Evolutionary conservation across 208 protist genomes (phyloP), one percentile per base, ranked within the genome.

Genomic region (Lotmaria passim): DNA sequence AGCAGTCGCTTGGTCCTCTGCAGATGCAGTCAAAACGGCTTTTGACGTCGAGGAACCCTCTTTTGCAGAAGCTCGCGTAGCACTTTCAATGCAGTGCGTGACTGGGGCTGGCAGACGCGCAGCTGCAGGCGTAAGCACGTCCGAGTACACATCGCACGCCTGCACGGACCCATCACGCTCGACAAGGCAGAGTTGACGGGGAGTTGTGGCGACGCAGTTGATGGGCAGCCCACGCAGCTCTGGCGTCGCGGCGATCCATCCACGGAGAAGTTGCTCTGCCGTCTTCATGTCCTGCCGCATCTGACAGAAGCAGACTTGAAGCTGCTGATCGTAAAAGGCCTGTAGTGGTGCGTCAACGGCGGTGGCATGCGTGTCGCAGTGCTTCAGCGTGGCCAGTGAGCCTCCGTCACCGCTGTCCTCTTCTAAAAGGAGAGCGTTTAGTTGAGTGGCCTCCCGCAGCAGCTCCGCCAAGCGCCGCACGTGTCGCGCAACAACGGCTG

Each of bases 311-410:
- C 58, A 41, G 21, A 21, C 41, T 41, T 61, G 68, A 57, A 74
- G 30, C 39, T 74, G 58, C 28, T 67, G 68, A 14, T 61, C 57
- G n/a, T 74, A 74, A 59, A 58, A 74, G 5, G 59, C 26, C 5
- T 33, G 36, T n/a, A 74, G 41, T 6, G 68, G 34, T 5, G 31
- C 38, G n/a, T 51, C 59, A 5, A n/a, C 39, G 1, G 39, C 23
- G 26, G 5, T n/a, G 17, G 51, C 59, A 2, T 51, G 28, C 6
- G n/a, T 26, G 14, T 12, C 34, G 26, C 17, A 14, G 14, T 12
- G 8, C 4, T 12, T 1, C 5, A 4, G 7, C 19, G 5, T 31
- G 24, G 31, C 26, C 21, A 28, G 3, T 4, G 39, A 10, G 4
- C 1, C 28, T 1, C 34, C 39, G 36, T 53, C 28, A 28, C 44